Evolutionary conservation across 1,284 basidiomycete genomes (phyloP), one percentile per base, ranked within the genome.

Genomic region (Agroathelia rolfsii): DNA sequence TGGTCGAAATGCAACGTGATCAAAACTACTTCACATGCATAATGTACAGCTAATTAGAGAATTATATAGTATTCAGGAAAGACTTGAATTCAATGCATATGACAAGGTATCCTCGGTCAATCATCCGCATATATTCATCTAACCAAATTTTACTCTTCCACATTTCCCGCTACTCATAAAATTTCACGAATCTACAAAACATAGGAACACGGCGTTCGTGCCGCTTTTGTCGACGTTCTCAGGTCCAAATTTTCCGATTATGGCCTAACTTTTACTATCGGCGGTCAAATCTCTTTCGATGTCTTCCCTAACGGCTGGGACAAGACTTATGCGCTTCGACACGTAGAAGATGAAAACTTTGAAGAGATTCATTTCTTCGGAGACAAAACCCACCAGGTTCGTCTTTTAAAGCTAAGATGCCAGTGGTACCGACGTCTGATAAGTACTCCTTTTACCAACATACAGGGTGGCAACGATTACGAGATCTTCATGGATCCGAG

Each of bases 381-480:
- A 23, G 81, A 85, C 62, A 83, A 75, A 53, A 73, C 72, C 1
- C 64, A 66, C 55, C 46, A 72, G 61, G 76, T 64, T 40, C 21
- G 61, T 39, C n/a, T 10, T 35, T 10, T 14, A 13, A 15, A 14
- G 8, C 26, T 14, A 10, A 13, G n/a, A n/a, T n/a, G n/a, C n/a
- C n/a, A 20, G 24, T 20, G 27, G n/a, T n/a, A n/a, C 12, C 12
- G 17, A 13, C 34, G 19, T 27, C 36, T 26, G 11, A 18, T 16
- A 4, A 24, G 18, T 28, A 24, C n/a, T 25, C 12, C 12, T 15
- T 19, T 19, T 30, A 14, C 25, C 4, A 9, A 3, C 11, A 19
- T 16, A 20, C 35, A 69, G 64, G 77, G 78, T 22, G 81, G 81
- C 10, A 85, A 85, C 53, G 80, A 84, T 53, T 67, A 79, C 48